Conservation (phyloP, 176 grass and related monocot species). For the Avena sativa region DNA sequence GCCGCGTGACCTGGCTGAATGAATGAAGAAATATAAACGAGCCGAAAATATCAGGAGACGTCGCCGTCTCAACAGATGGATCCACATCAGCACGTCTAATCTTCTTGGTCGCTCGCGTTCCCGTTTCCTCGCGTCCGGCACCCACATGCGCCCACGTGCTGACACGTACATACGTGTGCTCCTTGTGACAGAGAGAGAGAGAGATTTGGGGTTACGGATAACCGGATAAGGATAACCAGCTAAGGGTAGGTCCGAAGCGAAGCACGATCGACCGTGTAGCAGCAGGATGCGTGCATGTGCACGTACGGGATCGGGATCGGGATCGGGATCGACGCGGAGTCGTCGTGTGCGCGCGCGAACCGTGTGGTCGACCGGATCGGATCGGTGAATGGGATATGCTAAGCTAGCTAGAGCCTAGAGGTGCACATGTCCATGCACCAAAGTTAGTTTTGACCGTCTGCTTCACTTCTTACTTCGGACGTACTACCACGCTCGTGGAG, state of each 20-base stretch:
- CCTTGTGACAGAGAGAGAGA: neutral
- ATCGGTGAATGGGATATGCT: constrained; percentile 12
- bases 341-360: neutral
- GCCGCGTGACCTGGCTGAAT: neutral
- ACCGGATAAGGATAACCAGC: neutral
- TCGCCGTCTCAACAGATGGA: neutral
- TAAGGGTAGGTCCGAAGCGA: neutral
- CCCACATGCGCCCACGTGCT: constrained; percentile 7
- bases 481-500: too few species aligned
- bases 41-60: neutral
- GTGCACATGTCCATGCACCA: too few species aligned
- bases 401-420: too few species aligned
- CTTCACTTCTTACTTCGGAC: too few species aligned
- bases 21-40: neutral
- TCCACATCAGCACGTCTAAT: constrained; percentile 16
- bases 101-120: neutral
- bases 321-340: neutral
- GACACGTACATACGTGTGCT: neutral
- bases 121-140: constrained; percentile 30
- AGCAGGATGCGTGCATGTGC: neutral
- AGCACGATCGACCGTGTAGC: neutral
- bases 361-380: neutral
- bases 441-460: too few species aligned
- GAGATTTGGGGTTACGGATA: neutral
- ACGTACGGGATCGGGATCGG: neutral